Conservation (phyloP, 2,329 filamentous ascomycete genomes). For the Cladosporium sp. region DNA sequence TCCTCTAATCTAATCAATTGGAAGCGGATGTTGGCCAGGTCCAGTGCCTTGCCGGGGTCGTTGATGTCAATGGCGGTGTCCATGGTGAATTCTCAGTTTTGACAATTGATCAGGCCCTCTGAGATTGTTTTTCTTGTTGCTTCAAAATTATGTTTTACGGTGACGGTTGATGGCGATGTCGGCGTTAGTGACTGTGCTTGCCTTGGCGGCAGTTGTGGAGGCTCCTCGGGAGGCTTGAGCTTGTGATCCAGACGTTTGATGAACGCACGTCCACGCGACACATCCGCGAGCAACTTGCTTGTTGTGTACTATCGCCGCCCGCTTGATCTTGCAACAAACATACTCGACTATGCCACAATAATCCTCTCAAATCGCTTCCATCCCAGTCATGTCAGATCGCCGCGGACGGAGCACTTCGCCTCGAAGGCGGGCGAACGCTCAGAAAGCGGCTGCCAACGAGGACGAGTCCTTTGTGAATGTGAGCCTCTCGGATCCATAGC, state of each 20-base stretch:
- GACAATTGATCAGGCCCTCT: background rate
- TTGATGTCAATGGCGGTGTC: slow-evolving; percentile 86
- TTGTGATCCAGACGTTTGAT: slow-evolving; percentile 8
- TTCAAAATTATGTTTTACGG: slow-evolving; percentile 51
- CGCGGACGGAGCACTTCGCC: slow-evolving; percentile 36
- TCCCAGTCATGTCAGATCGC: slow-evolving; percentile 26
- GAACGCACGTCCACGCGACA: slow-evolving; percentile 7
- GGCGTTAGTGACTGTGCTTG: slow-evolving; percentile 5
- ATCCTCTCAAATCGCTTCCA: background rate
- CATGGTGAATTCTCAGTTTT: slow-evolving; percentile 56
- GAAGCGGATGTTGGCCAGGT: slow-evolving; percentile 87
- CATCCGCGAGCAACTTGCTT: background rate
- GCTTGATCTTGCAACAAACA: background rate
- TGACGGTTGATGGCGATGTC: background rate
- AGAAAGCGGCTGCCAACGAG: slow-evolving; percentile 6
- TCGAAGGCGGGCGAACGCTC: slow-evolving; percentile 15
- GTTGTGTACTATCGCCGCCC: background rate
- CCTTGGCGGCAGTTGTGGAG: background rate
- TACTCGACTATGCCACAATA: slow-evolving; percentile 1
- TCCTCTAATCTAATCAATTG: slow-evolving; percentile 83
- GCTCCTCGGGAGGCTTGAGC: background rate
- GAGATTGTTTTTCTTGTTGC: background rate
- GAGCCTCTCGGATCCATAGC: background rate
- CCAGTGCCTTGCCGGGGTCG: slow-evolving; percentile 80
- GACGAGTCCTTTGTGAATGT: slow-evolving; percentile 21